Evolutionary conservation across 1,284 basidiomycete species (phyloP).

Genomic region (Boletus sp.): DNA sequence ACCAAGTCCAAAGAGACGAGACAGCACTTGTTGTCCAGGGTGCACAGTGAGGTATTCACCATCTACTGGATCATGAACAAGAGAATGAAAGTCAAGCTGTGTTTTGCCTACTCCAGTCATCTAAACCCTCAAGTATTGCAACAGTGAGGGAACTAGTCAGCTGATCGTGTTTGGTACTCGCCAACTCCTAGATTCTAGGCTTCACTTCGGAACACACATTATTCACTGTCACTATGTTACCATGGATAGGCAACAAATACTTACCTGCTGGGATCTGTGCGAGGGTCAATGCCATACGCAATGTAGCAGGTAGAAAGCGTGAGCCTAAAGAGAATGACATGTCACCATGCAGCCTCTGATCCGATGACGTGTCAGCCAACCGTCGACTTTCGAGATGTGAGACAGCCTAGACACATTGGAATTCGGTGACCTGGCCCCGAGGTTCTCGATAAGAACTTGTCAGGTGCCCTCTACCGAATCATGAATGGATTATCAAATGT

Average conservation of each 20-base stretch:
- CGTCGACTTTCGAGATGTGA: slow-evolving; percentile 16
- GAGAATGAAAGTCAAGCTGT: no score
- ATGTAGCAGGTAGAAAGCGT: slow-evolving; percentile 15
- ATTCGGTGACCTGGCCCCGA: neutral
- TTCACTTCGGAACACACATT: slow-evolving; percentile 13
- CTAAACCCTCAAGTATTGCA: slow-evolving; percentile 19
- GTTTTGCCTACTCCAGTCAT: slow-evolving; percentile 11
- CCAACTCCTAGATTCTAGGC: slow-evolving; percentile 21
- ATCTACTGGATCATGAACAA: neutral
- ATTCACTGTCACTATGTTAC: slow-evolving; percentile 4
- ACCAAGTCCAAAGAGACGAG: slow-evolving; percentile 30
- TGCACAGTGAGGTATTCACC: neutral
- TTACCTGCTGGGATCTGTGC: slow-evolving; percentile 20
- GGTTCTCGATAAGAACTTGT: neutral
- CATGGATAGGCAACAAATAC: neutral
- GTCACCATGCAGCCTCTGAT: neutral
- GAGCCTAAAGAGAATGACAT: slow-evolving; percentile 14
- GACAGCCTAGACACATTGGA: slow-evolving; percentile 16
- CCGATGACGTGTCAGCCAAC: slow-evolving; percentile 12
- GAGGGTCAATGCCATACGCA: slow-evolving; percentile 27
- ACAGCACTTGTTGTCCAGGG: slow-evolving; percentile 9
- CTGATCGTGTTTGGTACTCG: slow-evolving; percentile 9
- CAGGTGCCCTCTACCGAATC: slow-evolving; percentile 18
- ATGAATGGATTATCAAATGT: slow-evolving; percentile 6
- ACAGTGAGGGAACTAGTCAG: slow-evolving; percentile 31